Percentiles rank a stretch among this genome's conserved stretches.
Conservation (phyloP, 1,139 yeast genomes). For the Taiozyma sp. region DNA sequence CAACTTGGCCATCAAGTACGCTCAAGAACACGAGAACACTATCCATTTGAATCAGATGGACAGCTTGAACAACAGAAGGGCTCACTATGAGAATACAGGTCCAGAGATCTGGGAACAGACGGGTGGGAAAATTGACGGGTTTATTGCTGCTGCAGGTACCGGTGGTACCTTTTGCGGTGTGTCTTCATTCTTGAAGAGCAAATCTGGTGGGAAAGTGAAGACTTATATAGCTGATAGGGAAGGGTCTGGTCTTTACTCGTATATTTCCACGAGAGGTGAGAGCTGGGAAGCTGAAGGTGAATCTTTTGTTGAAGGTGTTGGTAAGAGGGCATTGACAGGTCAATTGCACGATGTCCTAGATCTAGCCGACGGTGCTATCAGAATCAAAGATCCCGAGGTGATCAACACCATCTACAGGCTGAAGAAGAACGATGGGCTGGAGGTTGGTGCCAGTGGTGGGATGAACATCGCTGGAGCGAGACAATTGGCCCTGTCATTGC, state of each 20-base stretch:
- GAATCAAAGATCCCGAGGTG: slow-evolving; percentile 60
- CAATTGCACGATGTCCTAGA: slow-evolving; percentile 71
- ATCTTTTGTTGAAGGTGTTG: slow-evolving; percentile 92
- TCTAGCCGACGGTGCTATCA: slow-evolving; percentile 61
- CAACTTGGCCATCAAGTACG: slow-evolving; percentile 81
- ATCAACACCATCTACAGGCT: slow-evolving; percentile 79
- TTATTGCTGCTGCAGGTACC: slow-evolving; percentile 87
- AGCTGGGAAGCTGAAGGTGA: slow-evolving; percentile 65
- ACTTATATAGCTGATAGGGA: slow-evolving; percentile 88
- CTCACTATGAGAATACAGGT: slow-evolving; percentile 88
- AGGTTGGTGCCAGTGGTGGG: slow-evolving; percentile 85
- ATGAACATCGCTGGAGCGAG: slow-evolving; percentile 80
- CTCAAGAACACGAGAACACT: slow-evolving; percentile 66
- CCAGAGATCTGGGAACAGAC: slow-evolving; percentile 93
- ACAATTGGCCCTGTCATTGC: slow-evolving; percentile 64
- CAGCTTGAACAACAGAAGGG: slow-evolving; percentile 79
- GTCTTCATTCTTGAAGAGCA: slow-evolving; percentile 67
- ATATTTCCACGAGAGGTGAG: slow-evolving; percentile 64
- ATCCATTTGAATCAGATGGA: slow-evolving; percentile 93
- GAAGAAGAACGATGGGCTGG: slow-evolving; percentile 84
- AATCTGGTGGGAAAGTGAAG: slow-evolving; percentile 52
- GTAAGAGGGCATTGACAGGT: slow-evolving; percentile 87
- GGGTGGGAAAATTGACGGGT: slow-evolving; percentile 71
- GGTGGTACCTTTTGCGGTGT: slow-evolving; percentile 90
- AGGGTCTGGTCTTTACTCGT: slow-evolving; percentile 80